Evolutionary conservation across 1,284 basidiomycete genomes (phyloP).

Genomic region (Exsudoporus floridanus): DNA sequence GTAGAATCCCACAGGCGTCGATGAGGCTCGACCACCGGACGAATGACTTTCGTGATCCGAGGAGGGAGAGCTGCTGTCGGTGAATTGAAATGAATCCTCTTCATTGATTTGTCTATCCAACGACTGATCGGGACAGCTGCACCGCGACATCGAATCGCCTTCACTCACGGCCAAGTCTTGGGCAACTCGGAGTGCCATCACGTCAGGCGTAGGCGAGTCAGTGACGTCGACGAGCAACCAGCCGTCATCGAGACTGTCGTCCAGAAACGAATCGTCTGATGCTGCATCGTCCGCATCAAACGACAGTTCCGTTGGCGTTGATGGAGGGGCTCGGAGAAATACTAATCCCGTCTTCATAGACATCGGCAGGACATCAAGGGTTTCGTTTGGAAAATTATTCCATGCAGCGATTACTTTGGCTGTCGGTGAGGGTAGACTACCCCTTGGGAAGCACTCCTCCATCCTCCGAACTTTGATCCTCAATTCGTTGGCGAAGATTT

Average conservation of each 20-base stretch:
- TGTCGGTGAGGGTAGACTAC: conserved; percentile 18
- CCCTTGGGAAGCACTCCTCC: conserved; percentile 14
- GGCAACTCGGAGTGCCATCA: neutral
- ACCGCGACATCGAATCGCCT: neutral
- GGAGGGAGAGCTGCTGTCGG: neutral
- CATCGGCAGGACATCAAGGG: conserved; percentile 6
- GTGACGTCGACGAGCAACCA: conserved; percentile 4
- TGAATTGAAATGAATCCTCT: neutral
- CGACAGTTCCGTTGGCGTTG: conserved; percentile 15
- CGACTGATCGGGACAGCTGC: neutral
- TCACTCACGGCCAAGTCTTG: neutral
- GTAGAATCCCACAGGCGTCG: conserved; percentile 13
- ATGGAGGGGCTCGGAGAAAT: conserved; percentile 18
- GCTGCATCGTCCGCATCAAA: conserved; percentile 6
- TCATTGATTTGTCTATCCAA: neutral
- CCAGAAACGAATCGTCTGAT: neutral
- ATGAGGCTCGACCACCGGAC: conserved; percentile 1
- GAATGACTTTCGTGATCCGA: conserved; percentile 15
- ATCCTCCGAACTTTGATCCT: conserved; percentile 13
- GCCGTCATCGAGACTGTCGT: neutral
- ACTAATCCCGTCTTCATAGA: conserved; percentile 1
- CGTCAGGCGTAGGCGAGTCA: neutral
- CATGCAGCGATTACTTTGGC: conserved; percentile 18
- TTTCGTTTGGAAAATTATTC: conserved; percentile 27
- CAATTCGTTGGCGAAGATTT: conserved; percentile 17